Evolutionary conservation across 805 yeast genomes (phyloP), one percentile per base, ranked within the genome.

Genomic region (Deakozyma indianensis): DNA sequence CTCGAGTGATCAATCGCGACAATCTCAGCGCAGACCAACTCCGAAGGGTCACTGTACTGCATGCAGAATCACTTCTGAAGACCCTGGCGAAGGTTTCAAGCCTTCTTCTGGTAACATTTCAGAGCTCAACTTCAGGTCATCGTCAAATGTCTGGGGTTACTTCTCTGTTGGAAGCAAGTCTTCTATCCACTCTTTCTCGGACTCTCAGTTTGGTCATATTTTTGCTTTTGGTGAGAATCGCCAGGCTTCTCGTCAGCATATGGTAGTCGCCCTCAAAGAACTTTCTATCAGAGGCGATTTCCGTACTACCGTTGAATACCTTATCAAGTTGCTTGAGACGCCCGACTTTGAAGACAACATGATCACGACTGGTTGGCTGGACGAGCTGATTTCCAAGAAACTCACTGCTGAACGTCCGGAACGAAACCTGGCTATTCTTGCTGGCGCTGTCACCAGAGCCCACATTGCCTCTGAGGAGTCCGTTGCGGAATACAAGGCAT

Each of bases 11-110:
- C 77, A 73, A 47, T 73, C 94, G 23, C 69, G 77, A 52, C 73
- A 77, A 54, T 74, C 81, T 47, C 99, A 92, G 70, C 79, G 96
- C 65, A 78, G 77, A 56, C 99, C 99, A 29, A 75, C 73, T 54
- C 98, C 99, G 56, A 87, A 86, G 71, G 99, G 99, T 49, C 99
- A 92, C 66, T 84, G 95, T 66, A 92, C 97, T 42, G 98, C 98
- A 44, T 90, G 97, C 70, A 87, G 99, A 72, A 92, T 92, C 64
- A 92, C 98, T 28, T 85, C 96, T 14, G 99, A 92, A 68, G 99
- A 92, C 67, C 99, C 99, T 43, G 94, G 95, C 61, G 96, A 90
- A 69, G 99, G 98, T 43, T 92, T 92, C 76, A 92, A 92, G 67
- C 99, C 99, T 45, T 84, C 95, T 35, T 94, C 95, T 60, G 99